Conservation (phyloP, 495 filamentous ascomycete genomes). For the Sabuloglossum arenarium region DNA sequence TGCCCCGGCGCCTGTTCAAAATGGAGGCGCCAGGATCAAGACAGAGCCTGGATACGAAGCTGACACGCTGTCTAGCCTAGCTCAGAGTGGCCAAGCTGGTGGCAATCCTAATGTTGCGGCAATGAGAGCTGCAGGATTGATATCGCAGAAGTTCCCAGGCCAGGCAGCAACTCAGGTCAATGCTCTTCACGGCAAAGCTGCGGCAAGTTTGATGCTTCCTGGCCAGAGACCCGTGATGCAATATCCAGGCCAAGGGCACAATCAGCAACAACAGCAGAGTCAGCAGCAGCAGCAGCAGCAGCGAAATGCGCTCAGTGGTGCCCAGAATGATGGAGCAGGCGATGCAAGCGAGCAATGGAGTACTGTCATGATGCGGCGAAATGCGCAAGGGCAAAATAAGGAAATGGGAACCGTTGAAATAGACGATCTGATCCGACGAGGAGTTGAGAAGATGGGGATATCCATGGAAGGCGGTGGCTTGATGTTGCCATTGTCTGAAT, state of each 20-base stretch:
- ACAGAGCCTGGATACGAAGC: conserved; percentile 40
- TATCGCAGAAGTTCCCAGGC: conserved; percentile 50
- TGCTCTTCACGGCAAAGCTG: conserved; percentile 32
- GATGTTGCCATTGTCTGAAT: conserved; percentile 38
- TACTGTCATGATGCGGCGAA: conserved; percentile 28
- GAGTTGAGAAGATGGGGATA: conserved; percentile 44
- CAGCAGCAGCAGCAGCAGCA: conserved; percentile 18
- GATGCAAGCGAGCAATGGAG: conserved; percentile 39
- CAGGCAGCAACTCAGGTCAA: conserved; percentile 50
- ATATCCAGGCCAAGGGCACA: conserved; percentile 11
- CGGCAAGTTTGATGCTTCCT: conserved; percentile 21
- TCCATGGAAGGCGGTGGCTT: conserved; percentile 63
- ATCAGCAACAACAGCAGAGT: conserved; percentile 11
- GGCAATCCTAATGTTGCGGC: neutral
- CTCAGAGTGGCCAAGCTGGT: neutral
- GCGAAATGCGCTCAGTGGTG: conserved; percentile 16
- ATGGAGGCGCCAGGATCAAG: conserved; percentile 42
- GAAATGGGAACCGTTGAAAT: conserved; percentile 32
- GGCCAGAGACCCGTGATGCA: conserved; percentile 21
- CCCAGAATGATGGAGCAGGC: conserved; percentile 57
- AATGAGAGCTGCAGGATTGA: conserved; percentile 37
- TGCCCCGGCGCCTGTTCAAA: conserved; percentile 8
- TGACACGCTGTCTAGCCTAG: neutral
- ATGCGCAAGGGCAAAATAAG: conserved; percentile 16
- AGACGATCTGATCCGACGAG: conserved; percentile 37